Evolutionary conservation across 257 asterid species (phyloP).

Genomic region (Dorcoceras hygrometricum): DNA sequence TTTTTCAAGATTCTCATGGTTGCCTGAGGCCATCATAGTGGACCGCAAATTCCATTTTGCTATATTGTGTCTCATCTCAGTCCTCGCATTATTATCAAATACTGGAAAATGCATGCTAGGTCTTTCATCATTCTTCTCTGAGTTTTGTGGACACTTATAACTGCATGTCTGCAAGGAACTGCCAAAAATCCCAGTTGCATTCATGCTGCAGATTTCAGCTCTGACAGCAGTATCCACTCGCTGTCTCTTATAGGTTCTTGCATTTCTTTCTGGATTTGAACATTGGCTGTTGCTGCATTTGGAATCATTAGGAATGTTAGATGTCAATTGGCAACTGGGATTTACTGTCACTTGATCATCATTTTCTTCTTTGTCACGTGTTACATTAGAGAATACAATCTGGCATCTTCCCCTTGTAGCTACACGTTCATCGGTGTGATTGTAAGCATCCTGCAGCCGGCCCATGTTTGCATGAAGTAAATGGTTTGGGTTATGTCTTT

Average conservation of each 20-base stretch:
- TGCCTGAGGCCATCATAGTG: conserved; percentile 24
- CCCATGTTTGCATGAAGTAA: conserved; percentile 31
- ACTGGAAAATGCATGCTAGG: conserved; percentile 50
- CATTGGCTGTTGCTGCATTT: conserved; percentile 36
- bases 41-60: conserved; percentile 35
- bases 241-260: conserved; percentile 48
- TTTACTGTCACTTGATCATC: conserved; percentile 32
- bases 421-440: conserved; percentile 30
- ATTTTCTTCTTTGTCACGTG: conserved; percentile 63
- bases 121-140: conserved; percentile 24
- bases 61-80: conserved; percentile 36
- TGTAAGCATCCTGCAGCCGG: conserved; percentile 27
- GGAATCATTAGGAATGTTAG: conserved; percentile 35
- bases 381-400: conserved; percentile 62
- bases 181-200: conserved; percentile 22
- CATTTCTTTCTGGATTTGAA: conserved; percentile 41
- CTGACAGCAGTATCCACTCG: conserved; percentile 28
- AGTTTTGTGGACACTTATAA: conserved; percentile 30
- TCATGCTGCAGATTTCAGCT: conserved; percentile 38
- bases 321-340: conserved; percentile 25
- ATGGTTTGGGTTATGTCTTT: conserved; percentile 27
- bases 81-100: conserved; percentile 60
- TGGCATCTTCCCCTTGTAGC: conserved; percentile 58
- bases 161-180: conserved; percentile 51
- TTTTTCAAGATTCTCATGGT: conserved; percentile 14